phyloP scores from a whole-genome alignment of 169 alveolate genomes.

The Cryptosporidium meleagridis region DNA sequence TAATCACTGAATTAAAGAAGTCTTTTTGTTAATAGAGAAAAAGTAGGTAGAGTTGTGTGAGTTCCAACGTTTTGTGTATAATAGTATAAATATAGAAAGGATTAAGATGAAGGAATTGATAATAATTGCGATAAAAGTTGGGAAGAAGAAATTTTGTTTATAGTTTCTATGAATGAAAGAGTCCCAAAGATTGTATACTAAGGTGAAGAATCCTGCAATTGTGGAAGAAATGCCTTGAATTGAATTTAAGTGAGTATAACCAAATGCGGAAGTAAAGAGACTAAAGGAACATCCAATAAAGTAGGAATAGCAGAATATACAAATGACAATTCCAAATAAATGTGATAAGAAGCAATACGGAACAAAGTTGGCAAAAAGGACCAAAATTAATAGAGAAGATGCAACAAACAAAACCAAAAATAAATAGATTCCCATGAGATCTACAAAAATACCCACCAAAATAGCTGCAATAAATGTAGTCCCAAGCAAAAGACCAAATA shows the following conservation, averaged over 20 bases:
- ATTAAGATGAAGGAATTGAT: constrained; percentile 27
- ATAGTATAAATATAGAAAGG: neutral
- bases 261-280: constrained; percentile 47
- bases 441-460: constrained; percentile 52
- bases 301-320: constrained; percentile 66
- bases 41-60: constrained; percentile 17
- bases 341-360: constrained; percentile 52
- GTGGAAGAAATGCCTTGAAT: constrained; percentile 72
- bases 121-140: constrained; percentile 26
- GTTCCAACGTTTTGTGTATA: constrained; percentile 46
- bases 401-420: constrained; percentile 37
- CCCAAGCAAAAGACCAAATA: constrained; percentile 62
- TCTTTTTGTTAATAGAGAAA: constrained; percentile 26
- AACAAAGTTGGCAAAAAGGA: constrained; percentile 29
- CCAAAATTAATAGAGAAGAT: constrained; percentile 41
- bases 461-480: constrained; percentile 48
- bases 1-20: constrained; percentile 16
- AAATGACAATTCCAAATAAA: constrained; percentile 43
- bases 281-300: constrained; percentile 71
- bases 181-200: constrained; percentile 43
- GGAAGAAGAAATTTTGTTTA: neutral
- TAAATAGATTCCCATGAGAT: constrained; percentile 29
- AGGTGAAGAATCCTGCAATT: constrained; percentile 49
- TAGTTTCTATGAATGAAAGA: constrained; percentile 24
- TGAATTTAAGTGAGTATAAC: constrained; percentile 51